phyloP scores from a whole-genome alignment of 495 filamentous ascomycete species.

The Penicillium lividum region DNA sequence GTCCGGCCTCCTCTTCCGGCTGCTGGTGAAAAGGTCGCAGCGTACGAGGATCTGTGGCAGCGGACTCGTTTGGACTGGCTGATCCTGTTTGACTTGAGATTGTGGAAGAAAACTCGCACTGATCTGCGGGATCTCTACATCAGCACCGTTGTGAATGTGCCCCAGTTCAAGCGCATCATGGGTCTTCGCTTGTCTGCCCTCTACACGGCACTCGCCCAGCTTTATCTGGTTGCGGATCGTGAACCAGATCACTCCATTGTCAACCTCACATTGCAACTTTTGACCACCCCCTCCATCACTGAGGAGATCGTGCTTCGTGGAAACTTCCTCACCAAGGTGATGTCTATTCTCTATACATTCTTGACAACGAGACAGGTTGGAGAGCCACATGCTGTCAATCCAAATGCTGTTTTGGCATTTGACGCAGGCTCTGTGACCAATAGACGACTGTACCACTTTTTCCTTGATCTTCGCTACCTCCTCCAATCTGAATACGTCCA shows the following conservation, averaged over 20 bases:
- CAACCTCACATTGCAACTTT: conserved; percentile 92
- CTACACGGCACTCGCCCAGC: conserved; percentile 88
- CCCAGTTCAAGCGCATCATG: conserved; percentile 94
- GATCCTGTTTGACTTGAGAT: conserved; percentile 89
- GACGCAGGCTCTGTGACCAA: conserved; percentile 93
- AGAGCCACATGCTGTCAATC: conserved; percentile 82
- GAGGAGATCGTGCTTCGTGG: conserved; percentile 90
- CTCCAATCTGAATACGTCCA: conserved; percentile 85
- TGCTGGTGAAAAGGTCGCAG: conserved; percentile 56
- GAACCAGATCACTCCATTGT: conserved; percentile 99
- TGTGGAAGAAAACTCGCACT: conserved; percentile 95
- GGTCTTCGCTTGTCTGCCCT: conserved; percentile 88
- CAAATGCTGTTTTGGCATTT: conserved; percentile 82
- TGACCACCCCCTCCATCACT: conserved; percentile 94
- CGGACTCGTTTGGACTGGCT: conserved; percentile 92
- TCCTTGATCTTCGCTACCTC: conserved; percentile 87
- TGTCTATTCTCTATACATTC: conserved; percentile 97
- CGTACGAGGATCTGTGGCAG: conserved; percentile 81
- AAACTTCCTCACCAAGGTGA: conserved; percentile 94
- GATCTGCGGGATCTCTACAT: conserved; percentile 94
- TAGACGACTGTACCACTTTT: conserved; percentile 94
- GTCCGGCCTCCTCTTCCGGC: conserved; percentile 67
- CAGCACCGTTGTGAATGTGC: conserved; percentile 90
- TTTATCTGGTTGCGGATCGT: conserved; percentile 94
- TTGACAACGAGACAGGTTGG: conserved; percentile 93